These are phyloP conservation scores for Calonectria fujianensis DNA, from an alignment of 2,329 filamentous ascomycete genomes.

Conservation along the genomic window DNA sequence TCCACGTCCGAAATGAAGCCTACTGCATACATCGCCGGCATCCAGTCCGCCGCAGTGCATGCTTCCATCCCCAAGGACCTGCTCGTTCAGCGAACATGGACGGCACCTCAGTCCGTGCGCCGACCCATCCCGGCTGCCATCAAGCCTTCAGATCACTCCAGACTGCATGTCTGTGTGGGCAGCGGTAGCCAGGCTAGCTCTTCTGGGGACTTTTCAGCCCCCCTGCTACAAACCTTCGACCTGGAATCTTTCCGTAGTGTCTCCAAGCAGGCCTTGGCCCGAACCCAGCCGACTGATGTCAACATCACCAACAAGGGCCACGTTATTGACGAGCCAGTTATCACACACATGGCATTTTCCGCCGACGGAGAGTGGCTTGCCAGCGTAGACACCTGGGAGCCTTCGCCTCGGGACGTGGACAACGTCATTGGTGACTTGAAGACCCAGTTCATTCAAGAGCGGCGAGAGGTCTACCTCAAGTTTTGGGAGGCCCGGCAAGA, in stretches of 20 bases:
- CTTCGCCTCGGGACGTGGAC: conserved; percentile 80
- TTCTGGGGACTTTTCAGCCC: conserved; percentile 71
- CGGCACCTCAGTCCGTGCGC: conserved; percentile 64
- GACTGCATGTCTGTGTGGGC: conserved; percentile 81
- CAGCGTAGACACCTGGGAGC: conserved; percentile 93
- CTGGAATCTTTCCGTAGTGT: conserved; percentile 85
- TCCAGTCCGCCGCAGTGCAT: conserved; percentile 79
- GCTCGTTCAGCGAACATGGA: conserved; percentile 72
- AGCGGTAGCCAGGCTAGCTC: conserved; percentile 75
- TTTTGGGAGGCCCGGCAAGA: conserved; percentile 85
- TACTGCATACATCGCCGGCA: conserved; percentile 87
- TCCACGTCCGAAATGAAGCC: conserved; percentile 93
- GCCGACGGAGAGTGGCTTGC: conserved; percentile 91
- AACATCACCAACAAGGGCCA: conserved; percentile 84
- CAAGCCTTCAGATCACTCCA: conserved; percentile 77
- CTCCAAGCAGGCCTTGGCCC: conserved; percentile 89
- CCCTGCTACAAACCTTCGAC: conserved; percentile 88
- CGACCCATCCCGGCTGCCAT: conserved; percentile 76
- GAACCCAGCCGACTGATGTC: conserved; percentile 89
- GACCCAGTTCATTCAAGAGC: conserved; percentile 69
- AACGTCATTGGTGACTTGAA: conserved; percentile 60
- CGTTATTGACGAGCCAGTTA: conserved; percentile 84
- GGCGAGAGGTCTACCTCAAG: conserved; percentile 87
- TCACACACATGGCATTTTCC: conserved; percentile 85
- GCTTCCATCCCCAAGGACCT: conserved; percentile 71